These are phyloP conservation scores for Fagopyrum esculentum DNA, from an alignment of 148 eudicot genomes.

Conservation along the genomic window DNA sequence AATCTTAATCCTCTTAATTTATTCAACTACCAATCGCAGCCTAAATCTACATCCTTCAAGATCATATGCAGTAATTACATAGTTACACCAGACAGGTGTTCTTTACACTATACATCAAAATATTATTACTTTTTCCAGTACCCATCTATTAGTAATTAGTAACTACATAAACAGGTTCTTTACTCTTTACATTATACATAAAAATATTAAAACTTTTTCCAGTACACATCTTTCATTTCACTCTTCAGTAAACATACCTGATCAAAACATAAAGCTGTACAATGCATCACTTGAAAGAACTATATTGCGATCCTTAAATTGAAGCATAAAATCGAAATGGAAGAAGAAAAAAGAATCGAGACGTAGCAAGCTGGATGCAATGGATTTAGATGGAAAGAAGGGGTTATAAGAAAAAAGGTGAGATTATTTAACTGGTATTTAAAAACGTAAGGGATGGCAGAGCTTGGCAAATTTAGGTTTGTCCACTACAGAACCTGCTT, in stretches of 20 bases:
- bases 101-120: not conserved
- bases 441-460: not conserved
- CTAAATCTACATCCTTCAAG: slow-evolving; percentile 7
- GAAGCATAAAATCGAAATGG: not conserved
- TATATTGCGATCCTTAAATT: not conserved
- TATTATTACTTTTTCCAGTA: not conserved
- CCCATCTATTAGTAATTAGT: not conserved
- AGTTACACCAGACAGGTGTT: not conserved
- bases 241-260: not conserved
- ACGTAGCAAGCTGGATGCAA: not conserved
- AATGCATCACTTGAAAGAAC: not conserved
- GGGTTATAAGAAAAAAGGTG: not conserved
- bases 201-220: not conserved
- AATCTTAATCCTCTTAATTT: too few species aligned
- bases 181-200: not conserved
- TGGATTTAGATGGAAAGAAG: not conserved
- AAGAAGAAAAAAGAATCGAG: not conserved
- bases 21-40: not conserved
- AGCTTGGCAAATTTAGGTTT: not conserved
- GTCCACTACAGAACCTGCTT: not conserved
- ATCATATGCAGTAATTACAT: not conserved
- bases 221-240: not conserved
- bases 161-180: not conserved
- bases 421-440: not conserved
- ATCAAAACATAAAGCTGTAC: not conserved